Percentiles rank a stretch among this genome's conserved stretches.
phyloP scores from a whole-genome alignment of 805 yeast species.

The Scheffersomyces amazonensis region DNA sequence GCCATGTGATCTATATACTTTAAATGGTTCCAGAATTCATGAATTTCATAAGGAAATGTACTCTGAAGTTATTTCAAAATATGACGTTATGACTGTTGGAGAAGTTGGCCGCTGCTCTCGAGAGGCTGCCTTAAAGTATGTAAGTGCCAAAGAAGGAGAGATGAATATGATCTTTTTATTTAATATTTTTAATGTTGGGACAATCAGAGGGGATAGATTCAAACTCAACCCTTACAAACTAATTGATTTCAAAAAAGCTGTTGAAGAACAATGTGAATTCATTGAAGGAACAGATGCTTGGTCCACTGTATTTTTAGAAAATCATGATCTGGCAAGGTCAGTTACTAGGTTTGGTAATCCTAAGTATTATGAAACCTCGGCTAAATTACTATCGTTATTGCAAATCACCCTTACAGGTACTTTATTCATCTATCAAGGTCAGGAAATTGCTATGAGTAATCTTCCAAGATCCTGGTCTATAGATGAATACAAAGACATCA shows the following conservation, averaged over 20 bases:
- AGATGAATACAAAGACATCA: conserved; percentile 52
- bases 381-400: conserved; percentile 47
- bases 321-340: conserved; percentile 58
- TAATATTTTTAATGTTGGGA: conserved; percentile 35
- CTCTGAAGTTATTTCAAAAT: conserved; percentile 38
- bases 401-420: conserved; percentile 52
- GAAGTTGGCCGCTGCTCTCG: conserved; percentile 46
- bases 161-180: conserved; percentile 36
- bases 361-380: conserved; percentile 33
- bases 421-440: conserved; percentile 57
- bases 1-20: conserved; percentile 27
- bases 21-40: conserved; percentile 54
- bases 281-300: conserved; percentile 52
- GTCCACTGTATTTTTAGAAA: conserved; percentile 54
- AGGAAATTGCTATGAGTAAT: conserved; percentile 57
- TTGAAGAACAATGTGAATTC: conserved; percentile 31
- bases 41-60: conserved; percentile 56
- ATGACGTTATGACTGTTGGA: conserved; percentile 57
- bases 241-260: conserved; percentile 42
- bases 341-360: conserved; percentile 51
- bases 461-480: conserved; percentile 46
- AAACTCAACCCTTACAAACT: conserved; percentile 29
- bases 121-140: conserved; percentile 42
- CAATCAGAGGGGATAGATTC: conserved; percentile 31
- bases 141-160: conserved; percentile 35